A percentile compares a stretch with the other conserved stretches of the same genome.
These are phyloP conservation scores for Fusarium anguioides DNA, from an alignment of 2,329 filamentous ascomycete genomes.

Conservation along the genomic window DNA sequence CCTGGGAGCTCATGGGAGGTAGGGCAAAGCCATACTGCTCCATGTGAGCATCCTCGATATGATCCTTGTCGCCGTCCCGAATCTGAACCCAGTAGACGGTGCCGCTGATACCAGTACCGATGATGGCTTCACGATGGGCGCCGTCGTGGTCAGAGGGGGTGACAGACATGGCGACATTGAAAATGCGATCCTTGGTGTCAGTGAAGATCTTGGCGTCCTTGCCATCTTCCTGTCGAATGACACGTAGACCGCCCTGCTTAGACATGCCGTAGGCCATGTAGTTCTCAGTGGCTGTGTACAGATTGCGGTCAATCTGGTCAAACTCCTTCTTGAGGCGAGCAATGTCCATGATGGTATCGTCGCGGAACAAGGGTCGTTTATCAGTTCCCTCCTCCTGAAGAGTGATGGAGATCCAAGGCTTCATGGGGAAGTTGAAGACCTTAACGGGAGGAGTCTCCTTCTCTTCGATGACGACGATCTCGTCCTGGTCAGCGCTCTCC, in stretches of 20 bases:
- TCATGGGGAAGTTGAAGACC: slow-evolving; percentile 97
- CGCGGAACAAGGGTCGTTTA: slow-evolving; percentile 73
- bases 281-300: slow-evolving; percentile 87
- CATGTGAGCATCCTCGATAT: slow-evolving; percentile 80
- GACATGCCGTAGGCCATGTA: slow-evolving; percentile 96
- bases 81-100: slow-evolving; percentile 96
- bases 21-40: slow-evolving; percentile 90
- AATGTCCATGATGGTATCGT: slow-evolving; percentile 89
- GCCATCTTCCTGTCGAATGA: slow-evolving; percentile 94
- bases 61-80: slow-evolving; percentile 79
- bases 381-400: slow-evolving; percentile 70
- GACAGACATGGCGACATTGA: slow-evolving; percentile 88
- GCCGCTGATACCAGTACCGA: slow-evolving; percentile 93
- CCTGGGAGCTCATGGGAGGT: slow-evolving; percentile 84
- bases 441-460: slow-evolving; percentile 73
- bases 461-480: slow-evolving; percentile 73
- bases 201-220: slow-evolving; percentile 92
- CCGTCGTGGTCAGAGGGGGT: slow-evolving; percentile 67
- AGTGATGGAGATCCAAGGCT: slow-evolving; percentile 91
- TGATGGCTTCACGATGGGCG: slow-evolving; percentile 79
- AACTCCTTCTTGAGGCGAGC: slow-evolving; percentile 97
- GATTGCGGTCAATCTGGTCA: slow-evolving; percentile 93
- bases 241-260: slow-evolving; percentile 90
- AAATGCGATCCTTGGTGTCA: slow-evolving; percentile 90
- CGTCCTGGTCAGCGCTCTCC: slow-evolving; percentile 86